These are phyloP conservation scores for Fraxinus velutina DNA, from an alignment of 305 asterid species.

Conservation along the genomic window DNA sequence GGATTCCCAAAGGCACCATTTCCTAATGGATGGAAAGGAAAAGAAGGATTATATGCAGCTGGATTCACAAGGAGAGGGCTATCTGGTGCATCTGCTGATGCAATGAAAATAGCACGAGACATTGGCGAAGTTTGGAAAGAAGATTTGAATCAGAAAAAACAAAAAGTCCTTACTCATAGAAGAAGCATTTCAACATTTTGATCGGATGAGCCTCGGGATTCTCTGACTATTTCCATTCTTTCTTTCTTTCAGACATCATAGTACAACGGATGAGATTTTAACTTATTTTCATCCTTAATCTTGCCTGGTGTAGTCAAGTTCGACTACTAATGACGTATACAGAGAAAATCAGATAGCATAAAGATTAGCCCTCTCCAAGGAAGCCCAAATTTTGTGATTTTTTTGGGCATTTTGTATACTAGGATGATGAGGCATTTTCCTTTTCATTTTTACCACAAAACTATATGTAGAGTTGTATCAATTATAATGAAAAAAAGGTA, in stretches of 20 bases:
- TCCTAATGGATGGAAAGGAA: constrained; percentile 68
- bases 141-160: constrained; percentile 54
- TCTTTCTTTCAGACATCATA: neutral
- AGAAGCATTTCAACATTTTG: constrained; percentile 62
- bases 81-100: constrained; percentile 68
- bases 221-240: neutral
- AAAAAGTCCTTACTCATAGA: constrained; percentile 58
- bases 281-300: neutral
- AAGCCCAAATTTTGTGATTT: constrained; percentile 36
- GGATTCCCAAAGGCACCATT: constrained; percentile 56
- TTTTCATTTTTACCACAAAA: constrained; percentile 22
- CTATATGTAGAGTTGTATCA: constrained; percentile 26
- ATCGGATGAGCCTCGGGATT: neutral
- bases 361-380: constrained; percentile 48
- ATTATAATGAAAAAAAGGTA: constrained; percentile 17
- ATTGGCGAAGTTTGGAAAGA: constrained; percentile 63
- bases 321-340: neutral
- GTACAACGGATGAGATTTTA: neutral
- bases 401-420: constrained; percentile 33
- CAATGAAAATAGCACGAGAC: constrained; percentile 54
- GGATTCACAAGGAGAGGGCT: constrained; percentile 76
- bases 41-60: constrained; percentile 58
- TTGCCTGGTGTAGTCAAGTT: neutral
- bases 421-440: constrained; percentile 47
- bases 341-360: constrained; percentile 30